phyloP scores from a whole-genome alignment of 192 early-diverging fungal species.

The Coemansia aciculifera region DNA sequence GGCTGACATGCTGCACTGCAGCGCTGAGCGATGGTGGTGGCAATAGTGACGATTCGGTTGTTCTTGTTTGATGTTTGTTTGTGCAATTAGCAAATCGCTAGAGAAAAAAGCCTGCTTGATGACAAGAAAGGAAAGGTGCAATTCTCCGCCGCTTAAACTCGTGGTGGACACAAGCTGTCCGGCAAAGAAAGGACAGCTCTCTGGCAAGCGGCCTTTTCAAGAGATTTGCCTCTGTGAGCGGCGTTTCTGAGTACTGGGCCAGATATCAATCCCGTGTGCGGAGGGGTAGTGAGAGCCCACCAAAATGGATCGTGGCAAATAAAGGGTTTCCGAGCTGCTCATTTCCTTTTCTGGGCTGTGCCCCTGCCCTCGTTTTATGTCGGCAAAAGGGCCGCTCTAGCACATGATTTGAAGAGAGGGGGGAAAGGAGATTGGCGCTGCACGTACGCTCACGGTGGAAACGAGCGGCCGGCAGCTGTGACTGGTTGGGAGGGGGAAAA shows the following conservation, averaged over 20 bases:
- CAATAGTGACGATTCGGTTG: not conserved
- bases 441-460: slow-evolving; percentile 3
- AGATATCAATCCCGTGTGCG: not conserved
- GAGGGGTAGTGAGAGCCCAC: not conserved
- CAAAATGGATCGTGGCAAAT: not conserved
- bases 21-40: not conserved
- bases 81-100: not conserved
- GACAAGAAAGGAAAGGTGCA: not conserved
- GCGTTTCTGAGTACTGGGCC: not conserved
- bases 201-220: not conserved
- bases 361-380: not conserved
- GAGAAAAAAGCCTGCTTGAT: not conserved
- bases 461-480: not conserved
- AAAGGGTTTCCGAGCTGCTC: not conserved
- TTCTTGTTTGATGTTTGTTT: not conserved
- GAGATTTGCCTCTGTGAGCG: slow-evolving; percentile 5
- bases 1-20: not conserved
- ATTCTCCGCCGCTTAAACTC: not conserved
- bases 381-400: not conserved
- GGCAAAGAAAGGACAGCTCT: not conserved
- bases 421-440: slow-evolving; percentile 7
- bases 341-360: slow-evolving; percentile 1
- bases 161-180: not conserved
- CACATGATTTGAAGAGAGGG: not conserved
- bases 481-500: not conserved